A percentile compares a stretch with the other conserved stretches of the same genome.
Evolutionary conservation across 768 basidiomycete genomes (phyloP).

Genomic region (Lactarius vividus): DNA sequence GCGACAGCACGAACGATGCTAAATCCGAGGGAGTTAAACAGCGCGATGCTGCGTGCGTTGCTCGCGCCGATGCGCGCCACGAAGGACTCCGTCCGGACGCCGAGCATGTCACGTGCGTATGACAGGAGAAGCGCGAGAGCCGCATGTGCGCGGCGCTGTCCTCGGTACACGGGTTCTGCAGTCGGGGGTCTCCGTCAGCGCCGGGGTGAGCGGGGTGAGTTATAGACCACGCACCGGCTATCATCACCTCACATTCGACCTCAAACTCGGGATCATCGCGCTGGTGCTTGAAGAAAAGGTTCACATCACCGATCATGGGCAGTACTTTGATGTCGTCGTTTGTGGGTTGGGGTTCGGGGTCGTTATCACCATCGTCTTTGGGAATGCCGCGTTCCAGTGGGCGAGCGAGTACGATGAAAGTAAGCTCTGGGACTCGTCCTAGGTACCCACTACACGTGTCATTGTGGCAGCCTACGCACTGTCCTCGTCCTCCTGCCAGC

Average conservation of each 20-base stretch:
- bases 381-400: conserved; percentile 25
- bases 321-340: conserved; percentile 36
- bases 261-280: conserved; percentile 45
- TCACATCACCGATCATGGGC: conserved; percentile 90
- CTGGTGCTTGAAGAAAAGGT: conserved; percentile 74
- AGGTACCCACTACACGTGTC: neutral
- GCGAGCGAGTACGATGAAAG: conserved; percentile 80
- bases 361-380: neutral
- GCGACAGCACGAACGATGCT: conserved; percentile 59
- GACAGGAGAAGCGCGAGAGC: conserved; percentile 64
- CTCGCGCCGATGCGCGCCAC: conserved; percentile 68
- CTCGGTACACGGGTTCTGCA: conserved; percentile 64
- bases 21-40: conserved; percentile 82
- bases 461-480: conserved; percentile 43
- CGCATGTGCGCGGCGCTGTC: conserved; percentile 62
- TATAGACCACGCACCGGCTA: conserved; percentile 57
- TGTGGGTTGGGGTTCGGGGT: conserved; percentile 17
- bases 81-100: conserved; percentile 48
- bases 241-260: conserved; percentile 90
- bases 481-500: conserved; percentile 85
- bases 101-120: conserved; percentile 51
- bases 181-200: too few relatives aligned
- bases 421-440: conserved; percentile 55
- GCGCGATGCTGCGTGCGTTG: conserved; percentile 64
- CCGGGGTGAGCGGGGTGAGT: neutral